Percentiles rank a stretch among this genome's conserved stretches.
These are phyloP conservation scores for Albizia julibrissin DNA, from an alignment of 306 rosid genomes.

Conservation along the genomic window DNA sequence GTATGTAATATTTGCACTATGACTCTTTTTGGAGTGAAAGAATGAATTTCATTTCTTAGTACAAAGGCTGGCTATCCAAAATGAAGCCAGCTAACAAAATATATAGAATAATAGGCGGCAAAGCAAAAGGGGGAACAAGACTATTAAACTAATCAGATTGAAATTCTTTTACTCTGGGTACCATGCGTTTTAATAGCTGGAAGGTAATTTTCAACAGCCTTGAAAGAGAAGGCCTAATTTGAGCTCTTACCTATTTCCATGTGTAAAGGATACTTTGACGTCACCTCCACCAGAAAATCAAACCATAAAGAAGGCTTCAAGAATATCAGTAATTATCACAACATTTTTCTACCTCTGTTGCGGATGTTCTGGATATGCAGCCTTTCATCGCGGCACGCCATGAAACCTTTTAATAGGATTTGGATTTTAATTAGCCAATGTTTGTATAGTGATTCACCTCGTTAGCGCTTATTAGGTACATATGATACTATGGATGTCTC, in stretches of 20 bases:
- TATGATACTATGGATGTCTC: no score
- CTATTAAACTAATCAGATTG: neutral
- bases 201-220: conserved; percentile 5
- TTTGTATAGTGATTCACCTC: conserved; percentile 72
- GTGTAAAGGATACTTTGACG: conserved; percentile 80
- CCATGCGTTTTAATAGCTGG: neutral
- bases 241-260: conserved; percentile 17
- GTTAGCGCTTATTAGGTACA: conserved; percentile 83
- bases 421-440: conserved; percentile 60
- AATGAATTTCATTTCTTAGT: neutral
- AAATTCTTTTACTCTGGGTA: neutral
- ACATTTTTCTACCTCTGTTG: conserved; percentile 73
- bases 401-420: conserved; percentile 78
- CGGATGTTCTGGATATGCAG: conserved; percentile 78
- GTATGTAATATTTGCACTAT: conserved; percentile 35
- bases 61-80: neutral
- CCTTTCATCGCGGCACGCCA: conserved; percentile 68
- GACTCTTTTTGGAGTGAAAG: neutral
- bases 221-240: conserved; percentile 19
- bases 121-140: neutral
- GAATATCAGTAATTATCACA: conserved; percentile 48
- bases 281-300: conserved; percentile 76
- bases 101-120: neutral
- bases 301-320: conserved; percentile 65
- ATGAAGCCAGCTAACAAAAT: no score